These are phyloP conservation scores for Serendipita sp. DNA, from an alignment of 768 basidiomycete species.

Conservation along the genomic window DNA sequence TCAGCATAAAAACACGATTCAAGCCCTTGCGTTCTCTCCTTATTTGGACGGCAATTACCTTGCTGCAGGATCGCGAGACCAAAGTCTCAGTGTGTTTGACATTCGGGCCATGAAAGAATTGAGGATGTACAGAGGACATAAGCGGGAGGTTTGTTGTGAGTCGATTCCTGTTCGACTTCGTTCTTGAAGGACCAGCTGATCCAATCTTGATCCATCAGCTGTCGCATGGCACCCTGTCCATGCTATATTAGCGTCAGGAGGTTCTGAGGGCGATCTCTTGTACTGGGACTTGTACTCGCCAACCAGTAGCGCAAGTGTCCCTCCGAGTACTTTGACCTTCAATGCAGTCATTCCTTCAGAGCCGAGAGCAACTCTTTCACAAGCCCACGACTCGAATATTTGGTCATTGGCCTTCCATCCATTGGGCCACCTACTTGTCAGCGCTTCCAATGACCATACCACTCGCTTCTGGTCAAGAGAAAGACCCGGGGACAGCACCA, in stretches of 20 bases:
- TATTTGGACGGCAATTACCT: constrained; percentile 66
- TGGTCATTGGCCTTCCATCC: constrained; percentile 95
- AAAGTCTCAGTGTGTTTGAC: constrained; percentile 90
- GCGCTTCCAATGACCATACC: constrained; percentile 95
- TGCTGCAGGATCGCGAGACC: constrained; percentile 89
- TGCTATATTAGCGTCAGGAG: constrained; percentile 82
- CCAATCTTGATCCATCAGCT: constrained; percentile 31
- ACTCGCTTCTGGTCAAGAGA: constrained; percentile 98
- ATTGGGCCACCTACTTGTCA: constrained; percentile 84
- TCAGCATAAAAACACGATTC: constrained; percentile 93
- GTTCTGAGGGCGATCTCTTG: constrained; percentile 82
- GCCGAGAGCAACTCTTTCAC: constrained; percentile 75
- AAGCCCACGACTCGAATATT: constrained; percentile 96
- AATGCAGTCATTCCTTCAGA: constrained; percentile 28
- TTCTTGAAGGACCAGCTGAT: no score
- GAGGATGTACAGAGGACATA: constrained; percentile 84
- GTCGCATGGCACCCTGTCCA: constrained; percentile 94
- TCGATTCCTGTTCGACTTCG: no score
- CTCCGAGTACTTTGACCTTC: constrained; percentile 35
- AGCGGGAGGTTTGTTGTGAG: constrained; percentile 95
- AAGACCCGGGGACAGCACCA: constrained; percentile 66
- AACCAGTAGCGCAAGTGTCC: neutral
- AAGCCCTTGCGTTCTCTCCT: constrained; percentile 84
- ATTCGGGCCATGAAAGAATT: constrained; percentile 97
- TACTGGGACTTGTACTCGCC: constrained; percentile 77